Base-by-base conservation (phyloP, 805 yeast genomes). In the Saccharomycopsis sp. region DNA sequence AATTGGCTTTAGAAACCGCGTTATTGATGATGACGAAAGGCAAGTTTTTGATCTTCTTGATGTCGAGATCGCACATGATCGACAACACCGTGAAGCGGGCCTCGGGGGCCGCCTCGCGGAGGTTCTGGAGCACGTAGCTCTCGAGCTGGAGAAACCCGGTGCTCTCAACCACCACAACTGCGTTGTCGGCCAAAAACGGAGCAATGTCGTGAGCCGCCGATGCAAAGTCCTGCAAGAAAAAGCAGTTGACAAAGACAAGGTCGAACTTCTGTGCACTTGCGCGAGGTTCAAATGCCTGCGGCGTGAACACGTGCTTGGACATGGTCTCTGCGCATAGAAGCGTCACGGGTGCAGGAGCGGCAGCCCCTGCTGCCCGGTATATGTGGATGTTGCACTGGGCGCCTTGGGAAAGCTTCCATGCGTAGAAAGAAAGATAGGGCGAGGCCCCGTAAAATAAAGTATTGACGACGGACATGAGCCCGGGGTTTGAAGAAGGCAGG, bases 71-170 rank as follows among this genome's bases (percentile, higher is more conserved):
- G 53, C 81, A 76, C 80, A 85, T 79, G 50, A 85, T 79, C 51
- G 87, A 80, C 56, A 81, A 72, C 16, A 83, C 74, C 14, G 74
- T 75, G 58, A 71, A 57, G 24, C 68, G 62, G 60, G 69, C 64
- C 46, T 68, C 8, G 64, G 64, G 15, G 72, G 64, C 57, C 70
- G 70, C 68, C 59, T 75, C 68, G 18, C 75, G 73, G 67, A 80
- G 72, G 62, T 73, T 75, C 47, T 61, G 63, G 18, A 24, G 34
- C 46, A 85, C 77, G 66, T 86, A 86, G 5, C 88, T 87, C 68
- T 87, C 92, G 55, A 87, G 68, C 67, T 85, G 85, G 57, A 87
- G 80, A 66, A 80, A 87, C 2, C 89, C 89, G 1, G 89, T 81
- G 53, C 84, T 79, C 70, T 87, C 95, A 41, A 87, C 71, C 24